phyloP scores from a whole-genome alignment of 2,329 filamentous ascomycete genomes.

The Diaporthe sp. region DNA sequence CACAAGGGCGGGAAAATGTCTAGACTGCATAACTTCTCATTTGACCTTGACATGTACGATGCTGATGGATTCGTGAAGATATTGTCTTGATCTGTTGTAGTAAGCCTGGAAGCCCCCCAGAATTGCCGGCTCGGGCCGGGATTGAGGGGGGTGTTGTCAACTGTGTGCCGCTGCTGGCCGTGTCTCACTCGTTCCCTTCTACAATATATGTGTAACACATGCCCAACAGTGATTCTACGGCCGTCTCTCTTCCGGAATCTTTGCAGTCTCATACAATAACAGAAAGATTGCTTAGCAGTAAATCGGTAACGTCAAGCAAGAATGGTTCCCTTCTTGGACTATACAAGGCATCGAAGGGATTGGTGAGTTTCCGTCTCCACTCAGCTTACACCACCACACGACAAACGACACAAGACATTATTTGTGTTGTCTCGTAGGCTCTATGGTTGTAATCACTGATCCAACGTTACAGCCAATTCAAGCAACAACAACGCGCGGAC shows the following conservation, averaged over 20 bases:
- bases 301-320: background rate
- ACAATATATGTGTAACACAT: background rate
- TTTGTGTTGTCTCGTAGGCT: background rate
- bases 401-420: constrained; percentile 41
- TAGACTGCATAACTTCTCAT: background rate
- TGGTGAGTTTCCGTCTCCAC: constrained; percentile 67
- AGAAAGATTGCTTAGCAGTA: background rate
- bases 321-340: constrained; percentile 64
- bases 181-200: background rate
- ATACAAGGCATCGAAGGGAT: constrained; percentile 78
- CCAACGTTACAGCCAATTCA: constrained; percentile 72
- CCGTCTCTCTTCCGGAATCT: background rate
- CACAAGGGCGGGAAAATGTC: background rate
- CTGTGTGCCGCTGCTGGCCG: constrained; percentile 15
- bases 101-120: background rate
- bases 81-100: background rate
- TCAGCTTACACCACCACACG: constrained; percentile 6
- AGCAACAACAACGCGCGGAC: constrained; percentile 80
- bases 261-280: background rate
- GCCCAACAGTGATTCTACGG: background rate
- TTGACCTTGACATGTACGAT: background rate
- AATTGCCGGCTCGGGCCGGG: constrained; percentile 28
- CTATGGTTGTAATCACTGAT: constrained; percentile 49
- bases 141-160: background rate
- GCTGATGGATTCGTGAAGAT: background rate